Conservation (phyloP, 148 eudicot species). For the Fagopyrum tataricum region DNA sequence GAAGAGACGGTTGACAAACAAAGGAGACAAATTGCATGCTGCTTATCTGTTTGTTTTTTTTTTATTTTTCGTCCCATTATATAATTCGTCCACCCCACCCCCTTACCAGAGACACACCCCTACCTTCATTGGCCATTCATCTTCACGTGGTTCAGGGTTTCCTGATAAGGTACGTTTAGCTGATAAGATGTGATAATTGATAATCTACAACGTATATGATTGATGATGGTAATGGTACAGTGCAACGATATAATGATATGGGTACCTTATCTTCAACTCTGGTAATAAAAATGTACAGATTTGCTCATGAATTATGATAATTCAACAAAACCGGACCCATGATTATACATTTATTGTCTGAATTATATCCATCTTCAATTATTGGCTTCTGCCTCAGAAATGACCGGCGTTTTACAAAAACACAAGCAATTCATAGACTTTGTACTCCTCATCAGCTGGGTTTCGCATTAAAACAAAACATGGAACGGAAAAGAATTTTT, state of each 20-base stretch:
- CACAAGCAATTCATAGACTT: background rate
- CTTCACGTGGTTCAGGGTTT: background rate
- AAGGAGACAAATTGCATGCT: too few species aligned
- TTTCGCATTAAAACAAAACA: background rate
- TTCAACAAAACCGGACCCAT: background rate
- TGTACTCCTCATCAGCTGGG: too few species aligned
- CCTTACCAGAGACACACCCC: too few species aligned
- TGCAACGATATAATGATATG: background rate
- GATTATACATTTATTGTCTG: background rate
- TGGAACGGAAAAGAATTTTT: background rate
- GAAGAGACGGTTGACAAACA: too few species aligned
- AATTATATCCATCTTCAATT: constrained; percentile 6
- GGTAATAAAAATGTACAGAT: background rate
- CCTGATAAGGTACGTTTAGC: too few species aligned
- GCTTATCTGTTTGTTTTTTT: too few species aligned
- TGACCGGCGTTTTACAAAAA: background rate
- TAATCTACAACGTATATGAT: background rate
- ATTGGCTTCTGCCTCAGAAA: constrained; percentile 13
- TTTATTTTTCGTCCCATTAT: too few species aligned
- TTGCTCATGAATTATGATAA: background rate
- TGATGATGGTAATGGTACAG: background rate
- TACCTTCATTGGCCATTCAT: background rate
- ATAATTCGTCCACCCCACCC: too few species aligned
- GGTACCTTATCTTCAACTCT: background rate
- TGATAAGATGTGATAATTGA: background rate